A percentile compares a stretch with the other conserved stretches of the same genome.
phyloP scores from a whole-genome alignment of 768 basidiomycete genomes.

The Punctularia strigosozonata region DNA sequence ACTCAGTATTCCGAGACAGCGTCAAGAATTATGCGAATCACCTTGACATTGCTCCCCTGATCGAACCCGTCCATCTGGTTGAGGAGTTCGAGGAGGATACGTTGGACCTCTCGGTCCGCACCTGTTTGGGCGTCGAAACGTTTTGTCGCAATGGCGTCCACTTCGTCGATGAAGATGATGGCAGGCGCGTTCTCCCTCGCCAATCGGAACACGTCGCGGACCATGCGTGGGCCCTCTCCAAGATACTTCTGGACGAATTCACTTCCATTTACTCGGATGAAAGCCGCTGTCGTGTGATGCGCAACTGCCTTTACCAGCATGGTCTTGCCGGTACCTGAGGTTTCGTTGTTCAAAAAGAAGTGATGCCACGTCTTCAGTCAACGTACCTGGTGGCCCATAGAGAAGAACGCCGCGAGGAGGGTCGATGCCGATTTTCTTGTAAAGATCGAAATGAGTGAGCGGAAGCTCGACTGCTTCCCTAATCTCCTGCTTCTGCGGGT shows the following conservation, averaged over 20 bases:
- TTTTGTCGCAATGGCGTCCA: conserved; percentile 98
- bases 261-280: conserved; percentile 96
- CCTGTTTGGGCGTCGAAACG: conserved; percentile 99
- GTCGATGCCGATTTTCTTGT: conserved; percentile 99
- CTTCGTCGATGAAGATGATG: conserved; percentile 99
- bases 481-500: conserved; percentile 97
- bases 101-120: conserved; percentile 97
- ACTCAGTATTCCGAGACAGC: not conserved
- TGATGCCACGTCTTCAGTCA: not conserved
- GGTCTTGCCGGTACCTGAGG: conserved; percentile 87
- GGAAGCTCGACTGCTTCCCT: conserved; percentile 97
- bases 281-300: conserved; percentile 91
- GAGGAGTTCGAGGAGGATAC: conserved; percentile 90
- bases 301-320: conserved; percentile 99
- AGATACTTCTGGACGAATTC: conserved; percentile 99
- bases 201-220: conserved; percentile 96
- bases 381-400: conserved; percentile 89
- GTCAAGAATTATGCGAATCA: conserved; percentile 17
- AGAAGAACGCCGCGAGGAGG: conserved; percentile 94
- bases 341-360: not conserved
- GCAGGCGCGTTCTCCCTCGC: conserved; percentile 95
- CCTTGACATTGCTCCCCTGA: conserved; percentile 97
- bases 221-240: conserved; percentile 99
- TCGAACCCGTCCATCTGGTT: conserved; percentile 99
- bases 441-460: conserved; percentile 91